These are phyloP conservation scores for Ambrosia artemisiifolia DNA, from an alignment of 129 eudicot species.

Conservation along the genomic window DNA sequence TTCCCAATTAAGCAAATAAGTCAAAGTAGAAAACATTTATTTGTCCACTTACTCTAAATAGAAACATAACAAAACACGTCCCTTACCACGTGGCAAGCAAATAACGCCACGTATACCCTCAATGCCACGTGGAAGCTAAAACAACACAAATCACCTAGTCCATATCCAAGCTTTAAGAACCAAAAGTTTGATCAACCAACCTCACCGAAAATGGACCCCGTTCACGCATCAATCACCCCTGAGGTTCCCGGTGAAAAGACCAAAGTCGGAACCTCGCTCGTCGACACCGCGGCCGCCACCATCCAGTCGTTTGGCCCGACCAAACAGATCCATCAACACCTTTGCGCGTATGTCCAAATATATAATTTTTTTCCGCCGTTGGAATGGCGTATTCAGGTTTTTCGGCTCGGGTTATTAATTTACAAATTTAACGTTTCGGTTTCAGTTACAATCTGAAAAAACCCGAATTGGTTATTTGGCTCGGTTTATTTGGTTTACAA, in stretches of 20 bases:
- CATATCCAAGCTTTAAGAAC: background rate
- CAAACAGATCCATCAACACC: slow-evolving; percentile 88
- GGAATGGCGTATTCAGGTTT: no score
- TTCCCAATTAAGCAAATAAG: background rate
- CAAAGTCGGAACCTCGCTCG: slow-evolving; percentile 51
- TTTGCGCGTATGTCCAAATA: slow-evolving; percentile 70
- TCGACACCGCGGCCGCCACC: slow-evolving; percentile 77
- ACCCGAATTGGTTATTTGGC: no score
- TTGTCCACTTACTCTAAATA: background rate
- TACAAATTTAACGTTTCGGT: no score
- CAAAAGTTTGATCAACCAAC: background rate
- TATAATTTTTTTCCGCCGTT: background rate
- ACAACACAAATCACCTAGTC: slow-evolving; percentile 1
- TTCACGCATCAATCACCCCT: slow-evolving; percentile 37
- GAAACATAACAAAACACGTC: slow-evolving; percentile 12
- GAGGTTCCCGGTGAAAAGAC: slow-evolving; percentile 82
- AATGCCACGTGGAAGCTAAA: slow-evolving; percentile 20
- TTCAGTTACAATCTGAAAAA: no score
- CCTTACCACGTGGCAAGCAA: slow-evolving; percentile 21
- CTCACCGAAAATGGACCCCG: slow-evolving; percentile 45
- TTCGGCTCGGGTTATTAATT: no score
- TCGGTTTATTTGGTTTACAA: no score
- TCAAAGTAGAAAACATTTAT: background rate
- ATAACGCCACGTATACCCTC: slow-evolving; percentile 19
- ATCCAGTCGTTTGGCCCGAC: slow-evolving; percentile 79